Percentiles rank a stretch among this genome's conserved stretches.
Evolutionary conservation across 768 basidiomycete species (phyloP).

Genomic region (Rhodotorula paludigena): DNA sequence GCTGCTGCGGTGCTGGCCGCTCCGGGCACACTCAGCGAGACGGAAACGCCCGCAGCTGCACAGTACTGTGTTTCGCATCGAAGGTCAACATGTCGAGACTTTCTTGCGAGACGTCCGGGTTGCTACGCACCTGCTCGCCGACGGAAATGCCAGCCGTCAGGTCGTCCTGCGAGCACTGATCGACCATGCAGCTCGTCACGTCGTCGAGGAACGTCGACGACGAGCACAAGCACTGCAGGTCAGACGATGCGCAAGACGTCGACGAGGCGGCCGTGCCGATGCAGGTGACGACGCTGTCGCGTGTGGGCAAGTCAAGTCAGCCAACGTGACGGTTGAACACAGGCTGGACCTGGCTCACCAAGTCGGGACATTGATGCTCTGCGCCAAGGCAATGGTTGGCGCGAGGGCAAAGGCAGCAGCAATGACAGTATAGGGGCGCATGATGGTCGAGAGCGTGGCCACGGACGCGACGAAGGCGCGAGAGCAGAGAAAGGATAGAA

Average conservation of each 20-base stretch:
- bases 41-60: constrained; percentile 3
- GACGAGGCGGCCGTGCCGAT: constrained; percentile 1
- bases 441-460: not conserved
- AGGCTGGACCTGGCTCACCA: not conserved
- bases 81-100: too few relatives aligned
- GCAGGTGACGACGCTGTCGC: constrained; percentile 19
- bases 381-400: constrained; percentile 15
- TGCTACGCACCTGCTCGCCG: constrained; percentile 25
- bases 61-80: constrained; percentile 2
- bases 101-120: too few relatives aligned
- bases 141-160: constrained; percentile 9
- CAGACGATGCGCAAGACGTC: constrained; percentile 18
- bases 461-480: not conserved
- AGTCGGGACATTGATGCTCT: constrained; percentile 1
- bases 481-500: not conserved
- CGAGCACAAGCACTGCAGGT: constrained; percentile 23
- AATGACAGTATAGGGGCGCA: constrained; percentile 27
- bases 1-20: too few relatives aligned
- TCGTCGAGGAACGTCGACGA: constrained; percentile 16
- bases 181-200: constrained; percentile 12
- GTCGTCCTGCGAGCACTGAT: not conserved
- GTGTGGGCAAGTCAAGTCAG: not conserved
- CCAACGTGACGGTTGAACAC: too few relatives aligned
- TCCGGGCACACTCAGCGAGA: not conserved
- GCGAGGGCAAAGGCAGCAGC: constrained; percentile 21